Evolutionary conservation across 768 basidiomycete genomes (phyloP).

Genomic region (Suillus luteus): DNA sequence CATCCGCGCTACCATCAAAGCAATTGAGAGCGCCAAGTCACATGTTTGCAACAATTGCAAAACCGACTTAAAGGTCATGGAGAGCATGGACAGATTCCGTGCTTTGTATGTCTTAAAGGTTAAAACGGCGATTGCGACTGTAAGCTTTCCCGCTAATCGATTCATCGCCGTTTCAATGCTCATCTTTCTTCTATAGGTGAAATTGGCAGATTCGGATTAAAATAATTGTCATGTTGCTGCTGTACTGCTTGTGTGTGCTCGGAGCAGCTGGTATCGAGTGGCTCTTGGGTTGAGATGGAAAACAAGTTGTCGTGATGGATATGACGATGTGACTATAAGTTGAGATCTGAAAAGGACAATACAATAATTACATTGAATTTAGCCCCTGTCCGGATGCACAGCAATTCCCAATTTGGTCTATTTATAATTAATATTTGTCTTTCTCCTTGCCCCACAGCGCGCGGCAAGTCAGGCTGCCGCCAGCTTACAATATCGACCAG

Average conservation of each 20-base stretch:
- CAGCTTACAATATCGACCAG: conserved; percentile 17
- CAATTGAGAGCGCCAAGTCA: not conserved
- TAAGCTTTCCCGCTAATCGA: not conserved
- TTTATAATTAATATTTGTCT: too few relatives aligned
- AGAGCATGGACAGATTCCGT: not conserved
- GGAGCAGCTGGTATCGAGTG: too few relatives aligned
- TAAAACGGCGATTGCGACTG: not conserved
- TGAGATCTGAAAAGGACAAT: too few relatives aligned
- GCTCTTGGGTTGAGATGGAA: too few relatives aligned
- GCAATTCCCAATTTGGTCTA: too few relatives aligned
- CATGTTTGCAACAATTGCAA: not conserved
- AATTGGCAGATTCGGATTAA: not conserved
- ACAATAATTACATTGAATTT: too few relatives aligned
- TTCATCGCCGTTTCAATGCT: conserved; percentile 10
- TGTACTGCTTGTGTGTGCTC: not conserved
- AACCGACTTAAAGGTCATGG: too few relatives aligned
- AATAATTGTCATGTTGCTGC: not conserved
- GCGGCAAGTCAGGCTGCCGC: conserved; percentile 3
- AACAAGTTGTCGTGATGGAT: too few relatives aligned
- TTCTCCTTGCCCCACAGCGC: too few relatives aligned
- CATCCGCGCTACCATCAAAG: not conserved
- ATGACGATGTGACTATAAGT: too few relatives aligned
- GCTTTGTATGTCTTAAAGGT: conserved; percentile 2
- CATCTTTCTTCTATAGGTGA: not conserved
- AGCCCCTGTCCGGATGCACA: too few relatives aligned